Evolutionary conservation across 495 filamentous ascomycete genomes (phyloP).

Genomic region (Lepidopterella palustris): DNA sequence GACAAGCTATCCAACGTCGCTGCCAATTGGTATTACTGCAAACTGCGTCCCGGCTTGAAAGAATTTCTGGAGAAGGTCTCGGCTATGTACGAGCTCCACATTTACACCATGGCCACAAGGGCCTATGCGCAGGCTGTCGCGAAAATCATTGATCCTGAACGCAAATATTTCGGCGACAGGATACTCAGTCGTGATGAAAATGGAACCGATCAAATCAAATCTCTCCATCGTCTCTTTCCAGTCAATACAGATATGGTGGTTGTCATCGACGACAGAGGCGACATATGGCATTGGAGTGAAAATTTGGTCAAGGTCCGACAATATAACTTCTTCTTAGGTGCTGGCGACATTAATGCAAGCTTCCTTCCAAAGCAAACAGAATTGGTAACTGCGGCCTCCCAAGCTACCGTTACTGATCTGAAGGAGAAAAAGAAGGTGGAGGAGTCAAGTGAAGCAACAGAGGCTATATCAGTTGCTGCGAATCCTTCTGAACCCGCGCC

Average conservation of each 20-base stretch:
- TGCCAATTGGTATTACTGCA: slow-evolving; percentile 90
- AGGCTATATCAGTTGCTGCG: slow-evolving; percentile 13
- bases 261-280: slow-evolving; percentile 94
- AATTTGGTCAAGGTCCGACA: slow-evolving; percentile 93
- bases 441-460: slow-evolving; percentile 2
- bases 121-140: slow-evolving; percentile 90
- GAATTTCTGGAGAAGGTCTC: slow-evolving; percentile 75
- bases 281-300: slow-evolving; percentile 93
- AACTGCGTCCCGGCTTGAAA: slow-evolving; percentile 86
- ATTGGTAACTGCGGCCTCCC: slow-evolving; percentile 5
- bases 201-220: slow-evolving; percentile 84
- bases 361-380: slow-evolving; percentile 74
- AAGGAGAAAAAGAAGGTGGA: background rate
- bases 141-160: slow-evolving; percentile 83
- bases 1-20: slow-evolving; percentile 68
- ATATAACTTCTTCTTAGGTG: slow-evolving; percentile 96
- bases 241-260: slow-evolving; percentile 98
- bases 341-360: slow-evolving; percentile 97
- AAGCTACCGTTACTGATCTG: background rate
- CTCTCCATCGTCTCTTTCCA: slow-evolving; percentile 83
- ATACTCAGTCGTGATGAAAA: slow-evolving; percentile 96
- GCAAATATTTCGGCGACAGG: slow-evolving; percentile 84
- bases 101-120: slow-evolving; percentile 98
- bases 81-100: slow-evolving; percentile 84
- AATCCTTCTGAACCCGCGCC: slow-evolving; percentile 24